Evolutionary conservation across 345 rosid genomes (phyloP), one percentile per base, ranked within the genome.

Genomic region (Citrus unshiu): DNA sequence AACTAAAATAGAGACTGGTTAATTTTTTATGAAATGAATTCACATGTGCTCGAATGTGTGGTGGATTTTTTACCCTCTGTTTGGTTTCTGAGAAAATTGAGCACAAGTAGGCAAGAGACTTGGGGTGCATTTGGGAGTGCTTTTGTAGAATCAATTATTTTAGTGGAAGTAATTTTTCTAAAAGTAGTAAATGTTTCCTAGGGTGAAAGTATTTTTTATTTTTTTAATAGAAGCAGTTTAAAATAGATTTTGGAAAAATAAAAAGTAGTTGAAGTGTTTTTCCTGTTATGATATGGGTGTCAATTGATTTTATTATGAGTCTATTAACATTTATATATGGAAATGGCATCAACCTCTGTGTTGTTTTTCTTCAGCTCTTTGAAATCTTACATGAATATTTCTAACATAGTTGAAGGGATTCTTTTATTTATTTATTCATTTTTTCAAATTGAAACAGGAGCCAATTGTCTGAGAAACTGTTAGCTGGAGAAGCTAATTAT

Each of bases 391-490:
- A 19, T 21, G 30, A 34, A 13, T 72, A 34, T 67, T 35, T 60
- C 39, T 62, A 30, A 24, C 51, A 67, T 32, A n/a, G 29, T 72
- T 5, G 6, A 8, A 13, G 51, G 51, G 51, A 13, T 46, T 72
- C 77, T 37, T 30, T n/a, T 18, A 29, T 43, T 32, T 79, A 57
- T 32, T 6, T 49, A 32, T 73, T 43, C 46, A 58, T 46, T 46
- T 46, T 46, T 46, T 13, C 51, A 46, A 46, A 46, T 68, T 3
- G 54, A 75, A 79, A 80, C 86, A 88, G 91, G 91, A 80, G 80
- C 32, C 81, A 73, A 56, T 79, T 72, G 14, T 76, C 84, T 22
- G 83, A 80, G 80, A 75, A 80, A 66, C 65, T 64, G 32, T 77
- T 81, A 54, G 54, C 68, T 56, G 79, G 84, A 39, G 60, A 85